Percentiles rank a stretch among this genome's conserved stretches.
These are phyloP conservation scores for Neurospora sp. DNA, from an alignment of 495 filamentous ascomycete genomes.

Conservation along the genomic window DNA sequence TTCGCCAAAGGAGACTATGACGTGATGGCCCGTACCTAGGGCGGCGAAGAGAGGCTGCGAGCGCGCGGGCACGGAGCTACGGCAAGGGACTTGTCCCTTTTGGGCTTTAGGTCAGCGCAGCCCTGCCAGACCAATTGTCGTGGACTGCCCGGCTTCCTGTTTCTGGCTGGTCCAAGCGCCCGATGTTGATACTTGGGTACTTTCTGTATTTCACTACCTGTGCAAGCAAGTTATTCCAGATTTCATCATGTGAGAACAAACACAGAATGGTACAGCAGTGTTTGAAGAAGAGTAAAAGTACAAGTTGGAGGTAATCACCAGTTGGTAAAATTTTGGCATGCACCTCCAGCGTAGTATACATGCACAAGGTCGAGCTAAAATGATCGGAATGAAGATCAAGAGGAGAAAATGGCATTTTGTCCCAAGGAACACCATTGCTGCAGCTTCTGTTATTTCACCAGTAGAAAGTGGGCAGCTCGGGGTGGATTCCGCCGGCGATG, in stretches of 20 bases:
- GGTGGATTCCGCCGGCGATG: neutral
- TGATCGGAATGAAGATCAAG: neutral
- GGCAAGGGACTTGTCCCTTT: neutral
- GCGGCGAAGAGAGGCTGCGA: conserved; percentile 4
- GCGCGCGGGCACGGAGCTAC: neutral
- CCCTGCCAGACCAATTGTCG: neutral
- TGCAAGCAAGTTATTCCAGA: neutral
- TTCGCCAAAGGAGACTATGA: conserved; percentile 20
- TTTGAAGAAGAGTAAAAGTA: neutral
- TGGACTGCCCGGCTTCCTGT: neutral
- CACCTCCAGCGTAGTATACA: neutral
- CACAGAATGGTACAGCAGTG: neutral
- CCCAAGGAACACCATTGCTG: neutral
- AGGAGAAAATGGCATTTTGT: neutral
- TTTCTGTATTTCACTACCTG: neutral
- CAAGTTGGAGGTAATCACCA: neutral
- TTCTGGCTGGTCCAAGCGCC: neutral
- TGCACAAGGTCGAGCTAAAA: neutral
- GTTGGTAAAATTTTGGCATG: neutral
- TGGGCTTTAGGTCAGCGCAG: neutral
- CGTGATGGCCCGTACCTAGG: conserved; percentile 11
- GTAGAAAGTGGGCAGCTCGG: neutral
- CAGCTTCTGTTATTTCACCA: neutral
- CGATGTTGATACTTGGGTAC: neutral
- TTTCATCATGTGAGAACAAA: neutral